Evolutionary conservation across 345 rosid species (phyloP).

Genomic region (Eucalyptus sp.): DNA sequence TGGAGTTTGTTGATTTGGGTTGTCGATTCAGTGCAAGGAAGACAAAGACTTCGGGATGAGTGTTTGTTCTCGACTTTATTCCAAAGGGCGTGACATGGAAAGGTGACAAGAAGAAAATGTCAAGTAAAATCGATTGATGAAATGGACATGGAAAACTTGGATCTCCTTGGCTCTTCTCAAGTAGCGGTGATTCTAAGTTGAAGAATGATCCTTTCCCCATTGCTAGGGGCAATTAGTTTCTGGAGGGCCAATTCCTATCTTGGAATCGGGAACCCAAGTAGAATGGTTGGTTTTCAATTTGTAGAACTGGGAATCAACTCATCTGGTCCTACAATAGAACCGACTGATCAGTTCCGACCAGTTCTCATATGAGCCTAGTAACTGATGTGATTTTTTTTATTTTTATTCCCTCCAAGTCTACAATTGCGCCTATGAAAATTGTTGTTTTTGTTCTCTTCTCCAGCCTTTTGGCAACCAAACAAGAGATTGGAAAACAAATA

Average conservation of each 20-base stretch:
- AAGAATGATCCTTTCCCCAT: neutral
- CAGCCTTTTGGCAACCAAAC: too few relatives aligned
- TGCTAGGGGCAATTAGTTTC: neutral
- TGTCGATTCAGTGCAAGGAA: neutral
- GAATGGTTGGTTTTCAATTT: too few relatives aligned
- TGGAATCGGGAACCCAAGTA: neutral
- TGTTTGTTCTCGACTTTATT: neutral
- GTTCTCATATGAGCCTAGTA: neutral
- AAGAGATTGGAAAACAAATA: too few relatives aligned
- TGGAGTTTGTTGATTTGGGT: neutral
- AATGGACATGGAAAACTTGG: neutral
- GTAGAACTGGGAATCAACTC: neutral
- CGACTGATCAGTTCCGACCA: accelerated
- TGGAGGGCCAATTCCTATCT: neutral
- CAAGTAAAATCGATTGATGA: neutral
- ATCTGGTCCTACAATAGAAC: accelerated
- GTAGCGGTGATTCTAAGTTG: neutral
- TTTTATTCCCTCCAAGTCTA: too few relatives aligned
- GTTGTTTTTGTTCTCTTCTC: too few relatives aligned
- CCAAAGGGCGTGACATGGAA: neutral
- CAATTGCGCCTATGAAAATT: too few relatives aligned
- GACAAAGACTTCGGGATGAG: neutral
- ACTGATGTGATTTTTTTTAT: neutral
- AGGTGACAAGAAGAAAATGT: neutral
- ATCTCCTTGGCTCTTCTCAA: neutral